Base-by-base conservation (phyloP, 192 early-diverging fungal genomes). In the Gryganskiella cystojenkinii region DNA sequence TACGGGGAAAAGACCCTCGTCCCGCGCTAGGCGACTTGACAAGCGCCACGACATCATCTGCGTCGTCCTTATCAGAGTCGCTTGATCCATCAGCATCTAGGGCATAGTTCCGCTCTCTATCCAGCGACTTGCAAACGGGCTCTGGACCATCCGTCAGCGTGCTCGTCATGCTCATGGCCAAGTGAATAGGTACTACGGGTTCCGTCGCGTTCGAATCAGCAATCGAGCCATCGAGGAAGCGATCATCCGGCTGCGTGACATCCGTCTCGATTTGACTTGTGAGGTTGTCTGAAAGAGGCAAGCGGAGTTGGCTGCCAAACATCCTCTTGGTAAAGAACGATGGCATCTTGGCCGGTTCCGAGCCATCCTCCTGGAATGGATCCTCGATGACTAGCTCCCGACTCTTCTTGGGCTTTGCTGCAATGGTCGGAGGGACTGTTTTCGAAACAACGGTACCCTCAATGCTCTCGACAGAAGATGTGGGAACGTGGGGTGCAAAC, bases 21-120 rank as follows among this genome's bases (percentile, higher is more conserved):
- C 66, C 66, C 24, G 74, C 74, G 40, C 74, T 60, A 8, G 74
- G 74, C 3, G 74, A 78, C n/a, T 59, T 64, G 19, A 78, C 37
- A 31, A 78, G 25, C 14, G 45, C 55, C 11, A 78, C 74, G 19
- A 27, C 56, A 51, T 78, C 74, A 10, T 69, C 61, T 10, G 56
- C 35, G 14, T 44, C 70, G 4, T 61, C 54, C 15, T 45, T 49
- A 6, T 76, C 73, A 9, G 49, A 59, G 14, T 78, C 74, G 25
- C 55, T 53, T 33, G 56, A 46, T 1, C 55, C 46, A 3, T 64
- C 70, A 15, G 25, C 19, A 22, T 19, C 53, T 37, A 46, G 61
- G 15, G 9, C 3, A 31, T 49, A 25, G 13, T 14, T 54, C 10
- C 15, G 27, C 13, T 44, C 51, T 30, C 34, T 37, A 44, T 33